Evolutionary conservation across 371 early-diverging fungal genomes (phyloP), one percentile per base, ranked within the genome.

Genomic region (Gilbertella persicaria): DNA sequence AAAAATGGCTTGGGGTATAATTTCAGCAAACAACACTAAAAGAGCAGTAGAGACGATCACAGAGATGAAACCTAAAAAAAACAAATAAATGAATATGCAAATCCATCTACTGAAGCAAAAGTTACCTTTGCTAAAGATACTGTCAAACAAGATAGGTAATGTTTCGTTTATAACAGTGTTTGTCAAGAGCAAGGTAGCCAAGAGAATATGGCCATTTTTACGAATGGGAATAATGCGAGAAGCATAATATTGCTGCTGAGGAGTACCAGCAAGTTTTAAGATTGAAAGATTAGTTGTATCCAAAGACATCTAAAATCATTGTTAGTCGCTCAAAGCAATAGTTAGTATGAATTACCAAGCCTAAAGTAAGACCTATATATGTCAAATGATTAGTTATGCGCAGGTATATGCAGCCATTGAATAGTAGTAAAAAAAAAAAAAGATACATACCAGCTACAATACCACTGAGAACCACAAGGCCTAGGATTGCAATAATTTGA

Each of bases 151-250:
- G 36, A 94, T 85, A 0, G 94, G 94, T 35, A 94, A 66, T 7
- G 93, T 87, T 58, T 94, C 94, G 63, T 94, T 94, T 29, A 93
- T 69, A 5, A 93, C 74, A 0, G 90, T 90, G 64, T 92, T 93
- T 10, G 85, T 84, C 36, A 94, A 67, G 17, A 94, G 58, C 20
- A 94, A 66, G 1, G 93, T 87, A 2, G 88, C 85, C 12, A 93
- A 68, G 14, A 93, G 74, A 75, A 87, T 78, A 58, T 92, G 92
- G 24, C 89, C 84, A 53, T 88, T 87, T 60, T 75, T 73, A 16
- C 93, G 78, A 47, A 92, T 81, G 12, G 93, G 93, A 62, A 78
- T 73, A 45, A 92, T 90, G 19, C 80, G 69, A n/a, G 55, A 71
- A 0, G 91, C 92, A 53, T 84, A 86, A n/a, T 53, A 43, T 39